Conservation (phyloP, 2,329 filamentous ascomycete genomes). For the Colletotrichum sp. region DNA sequence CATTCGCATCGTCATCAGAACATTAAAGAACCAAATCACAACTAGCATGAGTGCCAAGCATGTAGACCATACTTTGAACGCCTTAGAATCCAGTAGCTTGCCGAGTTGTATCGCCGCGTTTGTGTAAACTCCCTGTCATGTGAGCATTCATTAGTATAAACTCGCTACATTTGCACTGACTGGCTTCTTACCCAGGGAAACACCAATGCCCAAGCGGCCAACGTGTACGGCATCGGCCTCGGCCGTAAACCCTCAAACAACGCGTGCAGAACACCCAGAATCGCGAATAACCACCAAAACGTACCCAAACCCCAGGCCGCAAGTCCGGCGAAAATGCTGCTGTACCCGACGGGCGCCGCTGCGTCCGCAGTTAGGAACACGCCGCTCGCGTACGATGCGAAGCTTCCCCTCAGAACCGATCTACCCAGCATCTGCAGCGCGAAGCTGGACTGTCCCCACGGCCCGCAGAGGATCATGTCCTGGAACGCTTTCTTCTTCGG, state of each 20-base stretch:
- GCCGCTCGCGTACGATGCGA: constrained; percentile 34
- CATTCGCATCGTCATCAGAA: background rate
- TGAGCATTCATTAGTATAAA: background rate
- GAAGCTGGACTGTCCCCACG: constrained; percentile 42
- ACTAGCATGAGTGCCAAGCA: constrained; percentile 38
- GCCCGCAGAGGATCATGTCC: constrained; percentile 44
- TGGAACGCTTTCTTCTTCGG: constrained; percentile 29
- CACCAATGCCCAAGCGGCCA: constrained; percentile 39
- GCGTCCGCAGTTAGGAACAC: constrained; percentile 36
- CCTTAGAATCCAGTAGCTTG: constrained; percentile 39
- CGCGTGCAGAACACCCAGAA: constrained; percentile 31
- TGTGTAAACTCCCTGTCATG: constrained; percentile 39
- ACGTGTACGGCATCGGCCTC: constrained; percentile 28
- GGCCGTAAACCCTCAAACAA: constrained; percentile 25
- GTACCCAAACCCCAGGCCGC: constrained; percentile 42
- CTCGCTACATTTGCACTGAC: rapidly evolving
- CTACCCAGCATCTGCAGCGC: constrained; percentile 41
- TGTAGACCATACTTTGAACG: constrained; percentile 42
- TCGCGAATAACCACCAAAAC: constrained; percentile 47
- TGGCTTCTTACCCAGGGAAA: constrained; percentile 41
- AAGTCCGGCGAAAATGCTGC: constrained; percentile 41
- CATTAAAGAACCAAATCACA: constrained; percentile 30
- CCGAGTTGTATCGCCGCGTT: constrained; percentile 41
- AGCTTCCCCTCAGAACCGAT: constrained; percentile 31
- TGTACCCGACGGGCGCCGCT: constrained; percentile 31